These are phyloP conservation scores for Bothia castanella DNA, from an alignment of 1,284 basidiomycete species.

Conservation along the genomic window DNA sequence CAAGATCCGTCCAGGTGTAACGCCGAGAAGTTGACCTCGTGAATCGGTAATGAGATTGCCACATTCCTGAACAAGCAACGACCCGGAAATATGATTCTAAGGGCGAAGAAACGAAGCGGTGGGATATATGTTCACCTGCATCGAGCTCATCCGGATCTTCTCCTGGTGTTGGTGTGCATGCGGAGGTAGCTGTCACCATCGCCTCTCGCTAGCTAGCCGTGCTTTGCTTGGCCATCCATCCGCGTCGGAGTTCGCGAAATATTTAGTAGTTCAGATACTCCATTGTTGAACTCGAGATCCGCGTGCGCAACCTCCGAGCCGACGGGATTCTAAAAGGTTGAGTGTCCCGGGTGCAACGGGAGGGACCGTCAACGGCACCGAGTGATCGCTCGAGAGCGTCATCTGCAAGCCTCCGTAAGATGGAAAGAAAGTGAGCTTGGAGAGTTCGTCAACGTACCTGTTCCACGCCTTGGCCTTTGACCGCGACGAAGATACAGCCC, in stretches of 20 bases:
- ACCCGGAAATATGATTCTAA: conserved; percentile 89
- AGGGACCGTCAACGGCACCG: conserved; percentile 49
- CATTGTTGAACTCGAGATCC: conserved; percentile 81
- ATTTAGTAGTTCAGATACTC: conserved; percentile 67
- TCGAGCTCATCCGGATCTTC: conserved; percentile 90
- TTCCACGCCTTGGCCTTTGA: conserved; percentile 77
- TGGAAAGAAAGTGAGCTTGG: background rate
- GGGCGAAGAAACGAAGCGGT: conserved; percentile 15
- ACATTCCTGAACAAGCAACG: conserved; percentile 83
- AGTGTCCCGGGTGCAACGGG: conserved; percentile 45
- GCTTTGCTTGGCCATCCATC: conserved; percentile 99
- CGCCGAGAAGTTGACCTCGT: conserved; percentile 76
- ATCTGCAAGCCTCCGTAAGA: conserved; percentile 32
- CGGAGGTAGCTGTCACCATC: conserved; percentile 90
- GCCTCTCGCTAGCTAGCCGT: conserved; percentile 82
- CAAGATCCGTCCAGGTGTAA: conserved; percentile 83
- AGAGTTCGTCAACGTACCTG: conserved; percentile 48
- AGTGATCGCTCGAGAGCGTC: conserved; percentile 42
- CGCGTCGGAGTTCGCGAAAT: conserved; percentile 69
- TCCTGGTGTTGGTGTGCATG: conserved; percentile 81
- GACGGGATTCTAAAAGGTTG: conserved; percentile 86
- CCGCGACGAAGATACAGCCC: conserved; percentile 83
- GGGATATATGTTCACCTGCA: too few species aligned
- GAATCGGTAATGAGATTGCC: conserved; percentile 87
- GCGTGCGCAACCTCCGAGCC: conserved; percentile 94